Conservation (phyloP, 352 stramenopile species). For the Phytophthora pini region DNA sequence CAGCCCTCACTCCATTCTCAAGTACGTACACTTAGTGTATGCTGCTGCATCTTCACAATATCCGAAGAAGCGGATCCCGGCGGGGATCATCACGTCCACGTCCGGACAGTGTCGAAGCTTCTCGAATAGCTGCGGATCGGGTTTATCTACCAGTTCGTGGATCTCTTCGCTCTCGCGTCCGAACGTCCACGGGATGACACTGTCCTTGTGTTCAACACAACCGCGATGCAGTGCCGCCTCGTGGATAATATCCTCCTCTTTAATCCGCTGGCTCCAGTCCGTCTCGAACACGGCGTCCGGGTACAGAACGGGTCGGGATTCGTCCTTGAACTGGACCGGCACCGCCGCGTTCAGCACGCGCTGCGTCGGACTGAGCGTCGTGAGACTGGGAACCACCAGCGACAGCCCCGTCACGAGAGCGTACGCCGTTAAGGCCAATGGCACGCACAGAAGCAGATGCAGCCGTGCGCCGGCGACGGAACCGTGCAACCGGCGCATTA, state of each 20-base stretch:
- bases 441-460: slow-evolving; percentile 14
- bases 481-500: not conserved
- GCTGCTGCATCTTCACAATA: slow-evolving; percentile 77
- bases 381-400: slow-evolving; percentile 4
- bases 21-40: slow-evolving; percentile 64
- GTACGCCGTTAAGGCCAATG: slow-evolving; percentile 18
- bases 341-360: too few relatives aligned
- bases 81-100: too few relatives aligned
- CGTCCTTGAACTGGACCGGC: slow-evolving; percentile 3
- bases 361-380: too few relatives aligned
- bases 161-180: slow-evolving; percentile 7
- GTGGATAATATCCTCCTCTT: slow-evolving; percentile 42
- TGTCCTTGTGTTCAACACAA: slow-evolving; percentile 37
- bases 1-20: too few relatives aligned
- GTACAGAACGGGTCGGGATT: slow-evolving; percentile 19
- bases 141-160: slow-evolving; percentile 27
- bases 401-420: slow-evolving; percentile 18
- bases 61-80: slow-evolving; percentile 48
- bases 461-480: not conserved
- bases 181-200: slow-evolving; percentile 46
- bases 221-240: slow-evolving; percentile 37
- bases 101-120: slow-evolving; percentile 35
- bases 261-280: slow-evolving; percentile 32
- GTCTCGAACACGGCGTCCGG: slow-evolving; percentile 34
- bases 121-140: slow-evolving; percentile 48